phyloP scores from a whole-genome alignment of 2,329 filamentous ascomycete genomes.

The Paracoccidioides lutzii region DNA sequence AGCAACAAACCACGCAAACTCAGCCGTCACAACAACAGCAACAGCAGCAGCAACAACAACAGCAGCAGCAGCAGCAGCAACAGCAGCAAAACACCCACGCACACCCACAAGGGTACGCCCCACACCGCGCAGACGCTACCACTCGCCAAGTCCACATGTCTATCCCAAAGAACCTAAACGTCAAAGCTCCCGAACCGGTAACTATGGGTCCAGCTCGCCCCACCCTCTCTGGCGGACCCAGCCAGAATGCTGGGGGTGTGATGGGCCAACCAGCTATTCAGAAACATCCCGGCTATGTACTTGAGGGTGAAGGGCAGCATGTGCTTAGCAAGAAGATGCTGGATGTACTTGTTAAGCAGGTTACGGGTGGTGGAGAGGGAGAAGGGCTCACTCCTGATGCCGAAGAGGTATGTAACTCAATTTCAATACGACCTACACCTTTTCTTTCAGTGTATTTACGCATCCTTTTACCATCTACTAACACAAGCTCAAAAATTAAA shows the following conservation, averaged over 20 bases:
- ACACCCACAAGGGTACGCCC: constrained; percentile 31
- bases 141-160: constrained; percentile 53
- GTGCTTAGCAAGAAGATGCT: constrained; percentile 97
- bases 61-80: constrained; percentile 17
- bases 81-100: constrained; percentile 23
- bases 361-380: constrained; percentile 66
- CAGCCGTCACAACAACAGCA: constrained; percentile 16
- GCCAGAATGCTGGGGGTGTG: constrained; percentile 63
- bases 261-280: constrained; percentile 77
- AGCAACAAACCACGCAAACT: constrained; percentile 14
- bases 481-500: not conserved
- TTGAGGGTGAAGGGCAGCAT: constrained; percentile 83
- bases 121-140: constrained; percentile 29
- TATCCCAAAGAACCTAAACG: constrained; percentile 69
- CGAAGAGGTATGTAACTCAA: constrained; percentile 59
- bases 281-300: constrained; percentile 68
- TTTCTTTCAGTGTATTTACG: not conserved
- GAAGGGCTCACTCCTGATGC: constrained; percentile 80
- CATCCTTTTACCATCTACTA: constrained; percentile 5
- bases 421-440: not conserved
- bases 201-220: constrained; percentile 59
- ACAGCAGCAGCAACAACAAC: constrained; percentile 19
- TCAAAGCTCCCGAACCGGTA: constrained; percentile 60
- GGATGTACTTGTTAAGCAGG: constrained; percentile 86
- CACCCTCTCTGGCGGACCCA: constrained; percentile 66